Evolutionary conservation across 371 early-diverging fungal species (phyloP), one percentile per base, ranked within the genome.

Genomic region (Chytridium lagenaria): DNA sequence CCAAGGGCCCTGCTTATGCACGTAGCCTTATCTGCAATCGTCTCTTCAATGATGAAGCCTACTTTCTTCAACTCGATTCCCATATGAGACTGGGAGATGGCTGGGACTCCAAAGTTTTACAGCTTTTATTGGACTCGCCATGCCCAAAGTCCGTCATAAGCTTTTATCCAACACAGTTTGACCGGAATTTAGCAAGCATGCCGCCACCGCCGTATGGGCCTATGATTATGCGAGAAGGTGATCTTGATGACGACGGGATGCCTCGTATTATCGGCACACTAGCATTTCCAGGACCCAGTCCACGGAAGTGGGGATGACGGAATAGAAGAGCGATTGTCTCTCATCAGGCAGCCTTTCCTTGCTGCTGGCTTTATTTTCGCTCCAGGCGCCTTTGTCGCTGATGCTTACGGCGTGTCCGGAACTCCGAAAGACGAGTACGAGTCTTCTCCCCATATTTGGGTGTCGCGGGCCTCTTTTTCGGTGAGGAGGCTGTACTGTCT

Each of bases 391-490:
- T 40, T 52, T 2, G 50, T 69, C 7, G 28, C 7, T 7, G 70
- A 44, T 39, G 34, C 50, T 26, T 71, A 65, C 49, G 40, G 49
- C 19, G 12, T 12, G 44, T 12, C 19, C 19, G 12, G 44, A 7
- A 7, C 12, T 44, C 19, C 44, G 12, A 12, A 7, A 44, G 44
- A 44, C 44, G 44, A 26, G 55, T 55, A 7, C 30, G 10, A 12
- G 22, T n/a, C n/a, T n/a, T n/a, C n/a, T n/a, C n/a, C 50, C 50
- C 36, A 16, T 12, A n/a, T 10, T 15, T n/a, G 22, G 52, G 39
- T 15, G 49, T 74, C 7, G 30, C 26, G 23, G 76, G 76, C 16
- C 49, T 76, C 55, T 72, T 72, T 69, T 76, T 76, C 37, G 72
- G 73, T 31, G 77, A 76, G 50, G 77, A 76, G 37, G 57, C 36